phyloP scores from a whole-genome alignment of 2,329 filamentous ascomycete genomes.

The Colletotrichum navitas region DNA sequence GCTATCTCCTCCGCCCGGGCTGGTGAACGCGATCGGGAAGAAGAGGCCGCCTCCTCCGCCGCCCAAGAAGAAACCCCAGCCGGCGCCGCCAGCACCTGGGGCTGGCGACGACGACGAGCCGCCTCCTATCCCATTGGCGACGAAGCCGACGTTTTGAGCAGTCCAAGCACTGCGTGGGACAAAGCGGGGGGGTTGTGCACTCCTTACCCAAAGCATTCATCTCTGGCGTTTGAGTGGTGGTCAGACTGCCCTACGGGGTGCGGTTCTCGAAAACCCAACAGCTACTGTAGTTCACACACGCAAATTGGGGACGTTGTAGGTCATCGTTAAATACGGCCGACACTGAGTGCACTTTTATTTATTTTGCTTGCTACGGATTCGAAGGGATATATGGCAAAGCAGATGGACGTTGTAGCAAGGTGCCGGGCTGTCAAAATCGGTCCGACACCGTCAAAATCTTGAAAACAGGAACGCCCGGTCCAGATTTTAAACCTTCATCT shows the following conservation, averaged over 20 bases:
- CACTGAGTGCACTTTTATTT: constrained; percentile 35
- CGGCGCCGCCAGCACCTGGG: constrained; percentile 26
- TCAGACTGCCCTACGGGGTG: constrained; percentile 19
- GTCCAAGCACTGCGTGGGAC: not conserved
- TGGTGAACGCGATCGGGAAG: constrained; percentile 53
- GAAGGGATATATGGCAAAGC: constrained; percentile 44
- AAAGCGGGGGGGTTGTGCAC: constrained; percentile 4
- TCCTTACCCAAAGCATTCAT: constrained; percentile 22
- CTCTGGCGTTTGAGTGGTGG: constrained; percentile 28
- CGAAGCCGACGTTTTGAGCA: constrained; percentile 60
- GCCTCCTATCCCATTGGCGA: constrained; percentile 66
- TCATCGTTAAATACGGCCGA: constrained; percentile 29
- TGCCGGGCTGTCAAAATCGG: constrained; percentile 20
- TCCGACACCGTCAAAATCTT: constrained; percentile 37
- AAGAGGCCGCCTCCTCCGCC: constrained; percentile 68
- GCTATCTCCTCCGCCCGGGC: constrained; percentile 36
- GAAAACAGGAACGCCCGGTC: constrained; percentile 28
- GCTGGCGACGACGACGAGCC: constrained; percentile 52
- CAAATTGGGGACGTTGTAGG: not conserved
- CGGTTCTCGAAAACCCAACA: not conserved
- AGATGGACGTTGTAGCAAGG: constrained; percentile 42
- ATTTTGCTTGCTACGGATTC: constrained; percentile 42
- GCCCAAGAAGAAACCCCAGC: constrained; percentile 64
- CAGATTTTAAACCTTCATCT: constrained; percentile 86
- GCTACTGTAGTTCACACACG: constrained; percentile 8